Percentiles rank a stretch among this genome's conserved stretches.
These are phyloP conservation scores for Rugonectria rugulosa DNA, from an alignment of 2,329 filamentous ascomycete genomes.

Conservation along the genomic window DNA sequence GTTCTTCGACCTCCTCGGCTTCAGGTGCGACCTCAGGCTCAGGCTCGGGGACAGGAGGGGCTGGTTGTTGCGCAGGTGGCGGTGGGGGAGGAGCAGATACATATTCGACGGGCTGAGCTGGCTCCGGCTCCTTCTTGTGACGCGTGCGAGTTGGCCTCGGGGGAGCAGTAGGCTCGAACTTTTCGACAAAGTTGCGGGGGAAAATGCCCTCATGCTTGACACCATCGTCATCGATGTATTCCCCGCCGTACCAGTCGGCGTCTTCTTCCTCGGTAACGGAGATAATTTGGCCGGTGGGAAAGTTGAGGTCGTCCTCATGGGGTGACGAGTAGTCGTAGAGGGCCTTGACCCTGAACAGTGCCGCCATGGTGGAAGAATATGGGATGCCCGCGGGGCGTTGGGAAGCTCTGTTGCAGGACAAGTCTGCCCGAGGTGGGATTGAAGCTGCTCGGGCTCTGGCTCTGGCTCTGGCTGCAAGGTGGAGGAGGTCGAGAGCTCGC, in stretches of 20 bases:
- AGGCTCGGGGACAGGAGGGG: slow-evolving; percentile 42
- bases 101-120: slow-evolving; percentile 46
- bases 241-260: slow-evolving; percentile 90
- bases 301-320: slow-evolving; percentile 95
- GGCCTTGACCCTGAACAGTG: slow-evolving; percentile 92
- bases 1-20: slow-evolving; percentile 45
- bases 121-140: slow-evolving; percentile 64
- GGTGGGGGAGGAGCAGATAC: slow-evolving; percentile 47
- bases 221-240: slow-evolving; percentile 81
- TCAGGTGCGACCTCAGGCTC: slow-evolving; percentile 50
- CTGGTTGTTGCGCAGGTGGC: slow-evolving; percentile 41
- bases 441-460: slow-evolving; percentile 36
- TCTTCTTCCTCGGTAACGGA: slow-evolving; percentile 94
- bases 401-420: slow-evolving; percentile 39
- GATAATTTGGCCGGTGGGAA: slow-evolving; percentile 85
- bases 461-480: slow-evolving; percentile 25
- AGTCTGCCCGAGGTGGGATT: slow-evolving; percentile 41
- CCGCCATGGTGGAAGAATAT: slow-evolving; percentile 66
- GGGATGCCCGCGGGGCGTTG: slow-evolving; percentile 19
- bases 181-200: slow-evolving; percentile 96
- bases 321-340: slow-evolving; percentile 92
- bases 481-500: slow-evolving; percentile 38
- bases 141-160: slow-evolving; percentile 81
- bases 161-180: slow-evolving; percentile 89
- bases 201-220: slow-evolving; percentile 85